phyloP scores from a whole-genome alignment of 495 filamentous ascomycete genomes.

The Trypethelium eluteriae region DNA sequence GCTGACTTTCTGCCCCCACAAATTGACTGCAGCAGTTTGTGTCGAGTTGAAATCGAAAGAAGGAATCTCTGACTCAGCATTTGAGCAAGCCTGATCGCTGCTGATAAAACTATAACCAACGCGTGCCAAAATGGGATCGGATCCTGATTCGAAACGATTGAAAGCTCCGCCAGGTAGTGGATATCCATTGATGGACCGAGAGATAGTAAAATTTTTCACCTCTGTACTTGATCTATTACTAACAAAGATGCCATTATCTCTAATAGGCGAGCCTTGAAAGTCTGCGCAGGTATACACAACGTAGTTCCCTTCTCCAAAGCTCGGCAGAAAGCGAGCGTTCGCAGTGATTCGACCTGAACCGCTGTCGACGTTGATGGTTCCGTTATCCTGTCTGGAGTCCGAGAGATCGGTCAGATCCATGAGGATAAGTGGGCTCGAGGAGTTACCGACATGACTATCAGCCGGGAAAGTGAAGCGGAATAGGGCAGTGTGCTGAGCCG shows the following conservation, averaged over 20 bases:
- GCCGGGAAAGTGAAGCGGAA: conserved; percentile 62
- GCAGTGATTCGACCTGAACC: conserved; percentile 56
- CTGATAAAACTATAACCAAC: conserved; percentile 69
- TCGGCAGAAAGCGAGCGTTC: conserved; percentile 58
- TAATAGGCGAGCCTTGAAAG: conserved; percentile 53
- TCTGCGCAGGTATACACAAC: conserved; percentile 61
- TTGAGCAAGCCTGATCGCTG: conserved; percentile 55
- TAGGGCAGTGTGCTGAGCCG: conserved; percentile 54
- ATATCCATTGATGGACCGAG: conserved; percentile 38
- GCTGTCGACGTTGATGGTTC: conserved; percentile 47
- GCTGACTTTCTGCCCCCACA: conserved; percentile 59
- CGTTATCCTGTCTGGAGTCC: conserved; percentile 53
- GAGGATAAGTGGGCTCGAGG: conserved; percentile 52
- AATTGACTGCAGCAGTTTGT: conserved; percentile 45
- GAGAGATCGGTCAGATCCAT: conserved; percentile 61
- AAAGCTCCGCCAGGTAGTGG: conserved; percentile 59
- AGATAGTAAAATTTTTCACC: conserved; percentile 48
- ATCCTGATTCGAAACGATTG: conserved; percentile 42
- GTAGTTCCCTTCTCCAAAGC: conserved; percentile 61
- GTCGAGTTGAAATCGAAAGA: conserved; percentile 56
- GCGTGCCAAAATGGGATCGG: conserved; percentile 49
- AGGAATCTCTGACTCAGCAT: conserved; percentile 63
- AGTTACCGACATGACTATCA: conserved; percentile 29
- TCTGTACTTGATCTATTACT: conserved; percentile 49
- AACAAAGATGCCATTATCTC: conserved; percentile 59